phyloP scores from a whole-genome alignment of 164 flowering plant genomes.

The Kalanchoe fedtschenkoi region DNA sequence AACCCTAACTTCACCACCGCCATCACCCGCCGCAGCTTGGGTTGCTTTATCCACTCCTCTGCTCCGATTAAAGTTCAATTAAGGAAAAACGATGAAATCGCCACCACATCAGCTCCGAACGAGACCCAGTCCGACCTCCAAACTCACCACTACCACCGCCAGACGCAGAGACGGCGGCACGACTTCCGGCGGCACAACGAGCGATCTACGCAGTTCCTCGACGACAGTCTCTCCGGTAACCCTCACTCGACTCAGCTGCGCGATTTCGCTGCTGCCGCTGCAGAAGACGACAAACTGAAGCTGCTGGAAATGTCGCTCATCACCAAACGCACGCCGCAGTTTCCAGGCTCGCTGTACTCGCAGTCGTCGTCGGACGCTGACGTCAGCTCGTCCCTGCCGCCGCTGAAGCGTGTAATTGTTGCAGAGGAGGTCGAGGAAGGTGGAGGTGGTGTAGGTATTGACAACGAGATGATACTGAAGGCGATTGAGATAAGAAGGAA shows the following conservation, averaged over 20 bases:
- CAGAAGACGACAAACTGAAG: slow-evolving; percentile 24
- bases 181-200: slow-evolving; percentile 38
- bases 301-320: slow-evolving; percentile 32
- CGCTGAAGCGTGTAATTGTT: slow-evolving; percentile 17
- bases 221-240: slow-evolving; percentile 21
- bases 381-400: slow-evolving; percentile 22
- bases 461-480: slow-evolving; percentile 33
- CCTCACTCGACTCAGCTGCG: slow-evolving; percentile 3
- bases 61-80: neutral
- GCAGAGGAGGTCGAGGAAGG: slow-evolving; percentile 14
- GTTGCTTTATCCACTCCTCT: neutral
- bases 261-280: neutral
- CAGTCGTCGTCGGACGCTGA: slow-evolving; percentile 19
- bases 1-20: slow-evolving; percentile 11
- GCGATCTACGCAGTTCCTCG: slow-evolving; percentile 36
- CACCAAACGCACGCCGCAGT: slow-evolving; percentile 43
- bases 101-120: no score
- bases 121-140: neutral
- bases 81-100: no score
- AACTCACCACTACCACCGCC: no score
- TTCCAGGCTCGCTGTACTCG: slow-evolving; percentile 57
- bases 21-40: slow-evolving; percentile 3
- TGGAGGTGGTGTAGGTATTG: slow-evolving; percentile 20
- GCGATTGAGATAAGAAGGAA: slow-evolving; percentile 66
- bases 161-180: neutral